These are phyloP conservation scores for Athelia sp. DNA, from an alignment of 1,284 basidiomycete genomes.

Conservation along the genomic window DNA sequence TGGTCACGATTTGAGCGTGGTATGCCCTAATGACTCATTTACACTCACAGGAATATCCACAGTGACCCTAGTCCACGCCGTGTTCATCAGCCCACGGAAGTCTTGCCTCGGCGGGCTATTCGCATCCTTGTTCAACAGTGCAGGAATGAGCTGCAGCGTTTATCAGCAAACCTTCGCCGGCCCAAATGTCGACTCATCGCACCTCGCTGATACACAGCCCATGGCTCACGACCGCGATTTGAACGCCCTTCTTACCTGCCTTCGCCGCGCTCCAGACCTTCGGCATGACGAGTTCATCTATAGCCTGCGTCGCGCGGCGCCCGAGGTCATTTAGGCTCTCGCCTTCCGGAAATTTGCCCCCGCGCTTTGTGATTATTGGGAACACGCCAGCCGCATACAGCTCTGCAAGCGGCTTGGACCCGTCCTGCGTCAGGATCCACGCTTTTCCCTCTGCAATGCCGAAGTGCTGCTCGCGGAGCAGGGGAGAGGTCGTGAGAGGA, in stretches of 20 bases:
- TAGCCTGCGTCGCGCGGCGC: constrained; percentile 50
- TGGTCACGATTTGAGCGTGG: no score
- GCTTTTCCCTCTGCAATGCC: constrained; percentile 70
- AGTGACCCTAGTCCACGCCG: constrained; percentile 62
- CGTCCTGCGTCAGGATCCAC: constrained; percentile 29
- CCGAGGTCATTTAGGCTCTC: constrained; percentile 72
- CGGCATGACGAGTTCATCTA: constrained; percentile 59
- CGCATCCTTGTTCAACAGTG: constrained; percentile 40
- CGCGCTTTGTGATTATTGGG: constrained; percentile 41
- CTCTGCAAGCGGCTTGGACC: constrained; percentile 36
- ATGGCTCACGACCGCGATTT: constrained; percentile 77
- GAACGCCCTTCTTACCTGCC: constrained; percentile 34
- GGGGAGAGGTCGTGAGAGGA: constrained; percentile 44
- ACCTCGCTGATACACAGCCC: constrained; percentile 70
- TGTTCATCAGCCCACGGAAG: constrained; percentile 59
- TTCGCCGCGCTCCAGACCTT: constrained; percentile 41
- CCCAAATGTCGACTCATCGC: background rate
- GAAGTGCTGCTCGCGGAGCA: constrained; percentile 66
- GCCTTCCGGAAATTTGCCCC: constrained; percentile 63
- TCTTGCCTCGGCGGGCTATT: constrained; percentile 19
- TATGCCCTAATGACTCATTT: no score
- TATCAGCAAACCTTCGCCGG: background rate
- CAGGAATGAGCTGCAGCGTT: constrained; percentile 35
- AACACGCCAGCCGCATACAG: constrained; percentile 49
- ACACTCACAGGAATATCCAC: constrained; percentile 42